Conservation (phyloP, 176 grass and related monocot species). For the Oryza nivara region DNA sequence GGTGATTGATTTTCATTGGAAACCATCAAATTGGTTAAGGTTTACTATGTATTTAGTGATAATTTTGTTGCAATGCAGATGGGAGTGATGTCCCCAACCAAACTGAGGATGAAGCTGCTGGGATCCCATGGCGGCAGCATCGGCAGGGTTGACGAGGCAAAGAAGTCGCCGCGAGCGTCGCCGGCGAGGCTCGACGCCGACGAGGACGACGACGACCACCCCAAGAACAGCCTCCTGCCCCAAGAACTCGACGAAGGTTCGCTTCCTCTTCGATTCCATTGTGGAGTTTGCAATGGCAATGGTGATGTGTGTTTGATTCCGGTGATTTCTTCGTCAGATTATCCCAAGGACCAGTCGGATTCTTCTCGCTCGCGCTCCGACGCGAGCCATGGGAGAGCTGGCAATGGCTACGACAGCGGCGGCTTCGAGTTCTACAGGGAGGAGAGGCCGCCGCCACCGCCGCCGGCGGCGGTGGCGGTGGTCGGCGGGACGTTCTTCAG, state of each 20-base stretch:
- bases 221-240: conserved; percentile 63
- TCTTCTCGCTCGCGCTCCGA: conserved; percentile 43
- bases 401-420: conserved; percentile 46
- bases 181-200: conserved; percentile 48
- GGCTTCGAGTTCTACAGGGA: conserved; percentile 84
- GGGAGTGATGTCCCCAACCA: conserved; percentile 75
- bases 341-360: conserved; percentile 46
- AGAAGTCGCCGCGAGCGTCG: conserved; percentile 60
- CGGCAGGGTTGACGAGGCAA: conserved; percentile 37
- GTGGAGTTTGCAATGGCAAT: not conserved
- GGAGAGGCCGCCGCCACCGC: conserved; percentile 15
- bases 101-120: conserved; percentile 81
- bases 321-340: not conserved
- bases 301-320: not conserved
- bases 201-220: conserved; percentile 50
- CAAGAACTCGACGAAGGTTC: conserved; percentile 62
- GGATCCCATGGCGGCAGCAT: conserved; percentile 50
- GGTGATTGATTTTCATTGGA: not conserved
- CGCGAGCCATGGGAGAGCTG: conserved; percentile 33
- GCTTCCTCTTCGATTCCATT: not conserved
- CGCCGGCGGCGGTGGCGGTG: conserved; percentile 25
- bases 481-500: conserved; percentile 54
- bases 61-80: conserved; percentile 41
- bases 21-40: not conserved
- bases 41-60: not conserved